phyloP scores from a whole-genome alignment of 768 basidiomycete species.

The Mrakia blollopis region DNA sequence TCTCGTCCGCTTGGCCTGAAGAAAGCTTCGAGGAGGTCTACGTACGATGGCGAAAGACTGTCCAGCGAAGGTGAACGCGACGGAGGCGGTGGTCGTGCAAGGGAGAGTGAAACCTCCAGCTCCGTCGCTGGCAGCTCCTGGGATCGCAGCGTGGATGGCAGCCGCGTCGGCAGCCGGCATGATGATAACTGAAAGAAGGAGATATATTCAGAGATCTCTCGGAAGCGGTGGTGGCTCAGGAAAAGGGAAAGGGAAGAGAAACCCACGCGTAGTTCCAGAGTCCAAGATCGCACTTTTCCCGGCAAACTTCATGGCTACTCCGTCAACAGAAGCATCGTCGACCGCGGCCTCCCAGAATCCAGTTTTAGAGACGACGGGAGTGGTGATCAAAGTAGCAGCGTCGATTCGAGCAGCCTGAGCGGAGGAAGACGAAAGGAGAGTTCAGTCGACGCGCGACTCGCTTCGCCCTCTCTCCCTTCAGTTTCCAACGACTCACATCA shows the following conservation, averaged over 20 bases:
- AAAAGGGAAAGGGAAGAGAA: too few relatives aligned
- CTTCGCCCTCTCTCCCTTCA: background rate
- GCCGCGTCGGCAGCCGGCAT: slow-evolving; percentile 42
- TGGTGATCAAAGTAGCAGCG: slow-evolving; percentile 53
- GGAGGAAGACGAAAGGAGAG: background rate
- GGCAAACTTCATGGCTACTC: background rate
- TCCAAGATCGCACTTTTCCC: background rate
- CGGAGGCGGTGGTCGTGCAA: slow-evolving; percentile 55
- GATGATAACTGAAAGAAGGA: slow-evolving; percentile 1
- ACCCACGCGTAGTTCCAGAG: background rate
- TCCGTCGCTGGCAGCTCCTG: slow-evolving; percentile 52
- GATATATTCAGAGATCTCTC: too few relatives aligned
- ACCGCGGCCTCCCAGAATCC: slow-evolving; percentile 74
- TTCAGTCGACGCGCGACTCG: background rate
- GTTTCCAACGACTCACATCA: background rate
- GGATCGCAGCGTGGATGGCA: slow-evolving; percentile 55
- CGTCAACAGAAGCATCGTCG: background rate
- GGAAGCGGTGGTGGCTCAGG: too few relatives aligned
- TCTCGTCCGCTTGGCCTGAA: too few relatives aligned
- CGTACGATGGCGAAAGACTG: slow-evolving; percentile 60
- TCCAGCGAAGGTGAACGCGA: slow-evolving; percentile 60
- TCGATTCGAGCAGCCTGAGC: slow-evolving; percentile 46
- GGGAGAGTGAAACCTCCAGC: slow-evolving; percentile 60
- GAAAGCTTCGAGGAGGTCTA: slow-evolving; percentile 33
- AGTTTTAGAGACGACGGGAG: slow-evolving; percentile 58